Evolutionary conservation across 257 asterid species (phyloP), one percentile per base, ranked within the genome.

Genomic region (Ehretia macrophylla): DNA sequence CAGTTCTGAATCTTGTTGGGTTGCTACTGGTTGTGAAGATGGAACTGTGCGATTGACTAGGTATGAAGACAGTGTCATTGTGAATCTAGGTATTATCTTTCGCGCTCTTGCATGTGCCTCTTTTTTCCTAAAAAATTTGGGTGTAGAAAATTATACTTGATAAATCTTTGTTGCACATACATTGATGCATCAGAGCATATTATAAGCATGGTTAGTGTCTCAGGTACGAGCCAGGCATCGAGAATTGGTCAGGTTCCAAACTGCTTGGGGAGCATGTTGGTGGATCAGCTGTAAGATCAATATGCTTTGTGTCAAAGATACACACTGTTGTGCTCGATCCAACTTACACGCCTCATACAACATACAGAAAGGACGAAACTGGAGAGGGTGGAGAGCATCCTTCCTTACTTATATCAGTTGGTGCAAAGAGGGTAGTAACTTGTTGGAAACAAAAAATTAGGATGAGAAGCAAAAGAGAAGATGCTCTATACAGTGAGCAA

Each of bases 1-100:
- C 59, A 50, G 27, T 68, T 72, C 78, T 48, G 70, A 63, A 56
- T 70, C 78, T 64, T 67, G 78, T 68, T 85, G 96, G 96, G 70
- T 92, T 62, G 95, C 92, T 56, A 92, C 97, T 48, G 99, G 97
- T 48, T 84, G 95, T 79, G 99, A 92, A 79, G 99, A 92, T 83
- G 99, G 99, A 70, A 82, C 97, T 57, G 94, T 92, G 73, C 85
- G 97, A 68, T 67, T 92, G 84, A 88, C 95, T 64, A 81, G 95
- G 98, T 92, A 73, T 59, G 58, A 16, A 16, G 14, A 35, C 66
- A 52, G 55, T 60, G 64, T 48, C 46, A 55, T 50, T 44, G 59
- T 63, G 9, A 5, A 16, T 56, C 42, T 67, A 4, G 46, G 63
- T 12, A 18, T 44, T 38, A 2, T 49, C 22, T 49, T n/a, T 49